These are phyloP conservation scores for Mycotypha africana DNA, from an alignment of 371 early-diverging fungal species.

Conservation along the genomic window DNA sequence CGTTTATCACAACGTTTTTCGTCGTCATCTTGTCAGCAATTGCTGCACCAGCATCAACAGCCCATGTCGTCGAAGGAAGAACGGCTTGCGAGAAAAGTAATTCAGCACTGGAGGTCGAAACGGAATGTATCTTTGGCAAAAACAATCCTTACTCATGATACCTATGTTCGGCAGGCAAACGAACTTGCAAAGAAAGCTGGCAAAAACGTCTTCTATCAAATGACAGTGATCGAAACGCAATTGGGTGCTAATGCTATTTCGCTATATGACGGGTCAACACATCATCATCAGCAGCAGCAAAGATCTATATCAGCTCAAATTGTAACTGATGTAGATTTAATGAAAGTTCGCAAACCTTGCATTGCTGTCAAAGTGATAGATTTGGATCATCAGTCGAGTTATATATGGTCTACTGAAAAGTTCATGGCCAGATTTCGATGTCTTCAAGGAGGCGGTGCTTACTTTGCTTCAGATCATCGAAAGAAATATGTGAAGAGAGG, in stretches of 20 bases:
- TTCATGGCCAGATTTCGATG: slow-evolving; percentile 48
- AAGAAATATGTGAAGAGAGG: slow-evolving; percentile 56
- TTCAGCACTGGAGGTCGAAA: slow-evolving; percentile 51
- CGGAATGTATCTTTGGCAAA: slow-evolving; percentile 63
- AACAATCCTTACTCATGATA: slow-evolving; percentile 54
- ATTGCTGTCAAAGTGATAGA: slow-evolving; percentile 65
- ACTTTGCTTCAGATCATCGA: slow-evolving; percentile 50
- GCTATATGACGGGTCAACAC: slow-evolving; percentile 43
- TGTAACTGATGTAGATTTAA: slow-evolving; percentile 36
- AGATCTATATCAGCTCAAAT: slow-evolving; percentile 5
- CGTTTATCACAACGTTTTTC: slow-evolving; percentile 15
- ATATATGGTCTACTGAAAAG: slow-evolving; percentile 65
- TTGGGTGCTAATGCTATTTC: slow-evolving; percentile 39
- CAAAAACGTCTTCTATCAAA: slow-evolving; percentile 74
- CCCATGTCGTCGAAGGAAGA: slow-evolving; percentile 38
- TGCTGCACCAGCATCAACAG: slow-evolving; percentile 3
- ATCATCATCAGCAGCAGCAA: slow-evolving; percentile 9
- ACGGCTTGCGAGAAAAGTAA: slow-evolving; percentile 38
- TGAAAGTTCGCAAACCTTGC: slow-evolving; percentile 40
- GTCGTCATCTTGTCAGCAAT: slow-evolving; percentile 8
- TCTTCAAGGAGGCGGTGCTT: slow-evolving; percentile 53
- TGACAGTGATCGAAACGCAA: slow-evolving; percentile 51
- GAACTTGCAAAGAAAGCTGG: slow-evolving; percentile 65
- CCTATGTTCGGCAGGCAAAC: slow-evolving; percentile 75
- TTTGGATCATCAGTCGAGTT: slow-evolving; percentile 53